These are phyloP conservation scores for Gossypium turneri DNA, from an alignment of 345 rosid genomes.

Conservation along the genomic window DNA sequence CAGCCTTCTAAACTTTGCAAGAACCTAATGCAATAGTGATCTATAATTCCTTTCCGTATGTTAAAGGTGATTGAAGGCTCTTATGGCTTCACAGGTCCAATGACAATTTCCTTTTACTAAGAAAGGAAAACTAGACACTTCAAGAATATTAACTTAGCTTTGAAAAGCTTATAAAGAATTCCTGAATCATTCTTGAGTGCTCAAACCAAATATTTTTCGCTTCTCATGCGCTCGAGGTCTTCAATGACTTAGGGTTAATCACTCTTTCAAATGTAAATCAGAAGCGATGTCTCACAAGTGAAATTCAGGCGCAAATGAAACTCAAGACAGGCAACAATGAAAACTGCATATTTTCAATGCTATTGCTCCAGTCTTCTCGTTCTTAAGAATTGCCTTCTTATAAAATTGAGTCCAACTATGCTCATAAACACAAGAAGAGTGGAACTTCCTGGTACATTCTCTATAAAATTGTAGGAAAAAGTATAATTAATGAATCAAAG, in stretches of 20 bases:
- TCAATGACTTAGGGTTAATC: background rate
- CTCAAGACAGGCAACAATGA: background rate
- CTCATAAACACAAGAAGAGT: background rate
- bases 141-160: background rate
- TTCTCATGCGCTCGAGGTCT: background rate
- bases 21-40: background rate
- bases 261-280: background rate
- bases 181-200: background rate
- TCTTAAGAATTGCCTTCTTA: background rate
- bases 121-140: background rate
- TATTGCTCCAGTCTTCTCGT: background rate
- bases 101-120: background rate
- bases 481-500: background rate
- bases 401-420: background rate
- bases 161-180: background rate
- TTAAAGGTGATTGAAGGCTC: background rate
- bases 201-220: background rate
- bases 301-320: background rate
- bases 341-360: background rate
- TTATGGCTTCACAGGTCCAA: background rate
- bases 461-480: background rate
- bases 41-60: background rate
- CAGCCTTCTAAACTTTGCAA: background rate
- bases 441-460: background rate
- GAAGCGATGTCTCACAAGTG: background rate